Evolutionary conservation across 441 rosid genomes (phyloP).

Genomic region (Daphne laureola): DNA sequence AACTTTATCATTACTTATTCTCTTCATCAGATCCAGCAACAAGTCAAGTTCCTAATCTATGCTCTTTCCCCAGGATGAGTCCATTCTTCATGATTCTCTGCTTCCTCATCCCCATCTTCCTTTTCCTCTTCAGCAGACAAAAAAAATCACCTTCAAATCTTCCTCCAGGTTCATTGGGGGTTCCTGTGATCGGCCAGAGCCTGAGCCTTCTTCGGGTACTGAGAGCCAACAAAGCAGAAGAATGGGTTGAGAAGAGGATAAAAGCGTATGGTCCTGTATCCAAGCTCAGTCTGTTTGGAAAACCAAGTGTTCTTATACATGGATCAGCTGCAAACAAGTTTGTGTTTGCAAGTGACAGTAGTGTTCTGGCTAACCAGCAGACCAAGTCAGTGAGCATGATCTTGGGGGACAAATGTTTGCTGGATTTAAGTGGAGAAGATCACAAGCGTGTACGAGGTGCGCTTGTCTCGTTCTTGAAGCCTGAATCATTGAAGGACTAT

Average conservation of each 20-base stretch:
- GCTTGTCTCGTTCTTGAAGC: constrained; percentile 35
- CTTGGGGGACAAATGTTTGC: constrained; percentile 29
- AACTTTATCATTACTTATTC: background rate
- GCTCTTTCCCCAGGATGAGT: background rate
- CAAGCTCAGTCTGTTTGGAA: constrained; percentile 37
- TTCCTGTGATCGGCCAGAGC: constrained; percentile 47
- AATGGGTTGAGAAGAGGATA: constrained; percentile 29
- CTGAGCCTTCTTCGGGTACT: constrained; percentile 28
- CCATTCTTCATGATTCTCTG: constrained; percentile 12
- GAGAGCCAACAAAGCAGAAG: constrained; percentile 37
- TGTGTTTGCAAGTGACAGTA: constrained; percentile 26
- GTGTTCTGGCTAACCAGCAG: constrained; percentile 23
- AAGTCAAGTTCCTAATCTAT: background rate
- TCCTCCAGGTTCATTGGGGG: constrained; percentile 43
- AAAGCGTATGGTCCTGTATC: constrained; percentile 38
- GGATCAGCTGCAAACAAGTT: constrained; percentile 48
- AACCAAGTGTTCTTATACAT: constrained; percentile 31
- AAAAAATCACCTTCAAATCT: constrained; percentile 15
- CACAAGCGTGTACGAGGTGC: constrained; percentile 39
- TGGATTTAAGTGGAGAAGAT: constrained; percentile 31
- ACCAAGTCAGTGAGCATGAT: constrained; percentile 20
- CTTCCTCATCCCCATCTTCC: constrained; percentile 22
- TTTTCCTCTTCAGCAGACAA: constrained; percentile 18
- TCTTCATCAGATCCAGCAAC: constrained; percentile 2
- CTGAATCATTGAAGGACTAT: constrained; percentile 34